phyloP scores from a whole-genome alignment of 2,329 filamentous ascomycete genomes.

The Neurospora crassa region DNA sequence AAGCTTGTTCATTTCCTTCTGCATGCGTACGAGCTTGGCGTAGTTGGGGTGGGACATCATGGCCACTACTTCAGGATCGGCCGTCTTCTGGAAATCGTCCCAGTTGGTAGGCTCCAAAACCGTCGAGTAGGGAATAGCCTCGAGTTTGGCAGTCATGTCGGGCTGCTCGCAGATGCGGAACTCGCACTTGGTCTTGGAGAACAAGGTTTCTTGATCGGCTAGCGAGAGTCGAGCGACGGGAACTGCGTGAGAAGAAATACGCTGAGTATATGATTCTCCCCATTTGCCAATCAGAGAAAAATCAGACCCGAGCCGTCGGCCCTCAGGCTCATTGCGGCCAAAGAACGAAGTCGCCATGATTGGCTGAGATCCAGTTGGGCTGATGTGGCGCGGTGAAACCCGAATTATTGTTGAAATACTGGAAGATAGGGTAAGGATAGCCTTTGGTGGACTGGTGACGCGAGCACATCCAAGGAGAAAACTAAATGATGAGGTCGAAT shows the following conservation, averaged over 20 bases:
- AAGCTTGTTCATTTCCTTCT: constrained; percentile 4
- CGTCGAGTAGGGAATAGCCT: constrained; percentile 5
- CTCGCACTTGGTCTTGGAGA: constrained; percentile 7
- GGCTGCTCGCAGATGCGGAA: constrained; percentile 9
- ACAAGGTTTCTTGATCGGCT: constrained; percentile 12
- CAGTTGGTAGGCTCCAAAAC: not conserved
- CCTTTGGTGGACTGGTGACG: not conserved
- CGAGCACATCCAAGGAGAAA: not conserved
- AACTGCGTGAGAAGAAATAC: constrained; percentile 5
- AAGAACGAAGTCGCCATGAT: constrained; percentile 12
- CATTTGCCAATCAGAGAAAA: constrained; percentile 14
- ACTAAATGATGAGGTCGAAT: not conserved
- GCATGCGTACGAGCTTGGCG: constrained; percentile 1
- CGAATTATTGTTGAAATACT: not conserved
- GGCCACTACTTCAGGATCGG: constrained; percentile 12
- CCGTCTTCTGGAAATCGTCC: not conserved
- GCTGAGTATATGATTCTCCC: constrained; percentile 3
- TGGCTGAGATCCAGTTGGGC: not conserved
- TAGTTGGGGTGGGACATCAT: constrained; percentile 13
- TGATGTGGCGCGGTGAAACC: not conserved
- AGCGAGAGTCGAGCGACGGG: constrained; percentile 12
- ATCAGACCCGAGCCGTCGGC: constrained; percentile 13
- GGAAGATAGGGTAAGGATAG: not conserved
- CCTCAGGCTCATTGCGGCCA: constrained; percentile 10
- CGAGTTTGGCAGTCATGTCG: constrained; percentile 10